phyloP scores from a whole-genome alignment of 2,329 filamentous ascomycete species.

The Pestalotiopsis sp. region DNA sequence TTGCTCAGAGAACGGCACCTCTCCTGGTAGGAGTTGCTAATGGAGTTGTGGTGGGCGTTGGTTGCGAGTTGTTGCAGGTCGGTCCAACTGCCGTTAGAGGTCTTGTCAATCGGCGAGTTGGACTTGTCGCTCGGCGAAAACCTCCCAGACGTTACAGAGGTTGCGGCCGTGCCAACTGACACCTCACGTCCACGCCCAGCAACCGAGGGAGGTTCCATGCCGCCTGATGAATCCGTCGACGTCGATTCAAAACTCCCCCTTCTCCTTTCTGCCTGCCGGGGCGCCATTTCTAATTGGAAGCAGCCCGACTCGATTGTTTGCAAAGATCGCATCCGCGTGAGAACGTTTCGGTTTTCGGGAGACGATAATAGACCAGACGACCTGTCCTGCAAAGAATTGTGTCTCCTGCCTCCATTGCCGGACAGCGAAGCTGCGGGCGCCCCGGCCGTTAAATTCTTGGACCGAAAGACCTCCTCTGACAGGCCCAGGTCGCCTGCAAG shows the following conservation, averaged over 20 bases:
- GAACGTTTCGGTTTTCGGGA: slow-evolving; percentile 12
- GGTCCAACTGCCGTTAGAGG: slow-evolving; percentile 30
- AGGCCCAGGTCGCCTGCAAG: slow-evolving; percentile 56
- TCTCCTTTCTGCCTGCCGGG: slow-evolving; percentile 17
- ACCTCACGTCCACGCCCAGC: slow-evolving; percentile 31
- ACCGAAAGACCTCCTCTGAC: slow-evolving; percentile 48
- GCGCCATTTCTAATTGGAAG: slow-evolving; percentile 25
- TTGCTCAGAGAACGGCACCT: slow-evolving; percentile 26
- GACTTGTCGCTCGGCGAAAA: slow-evolving; percentile 21
- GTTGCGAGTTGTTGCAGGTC: slow-evolving; percentile 27
- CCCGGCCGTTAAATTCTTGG: slow-evolving; percentile 56
- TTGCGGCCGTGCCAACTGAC: slow-evolving; percentile 41
- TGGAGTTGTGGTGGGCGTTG: slow-evolving; percentile 8
- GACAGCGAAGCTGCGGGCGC: slow-evolving; percentile 41
- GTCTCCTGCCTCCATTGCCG: slow-evolving; percentile 22
- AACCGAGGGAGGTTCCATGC: slow-evolving; percentile 33
- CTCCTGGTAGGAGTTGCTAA: slow-evolving; percentile 12
- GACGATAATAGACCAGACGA: slow-evolving; percentile 20
- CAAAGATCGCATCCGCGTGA: slow-evolving; percentile 24
- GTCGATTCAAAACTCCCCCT: slow-evolving; percentile 29
- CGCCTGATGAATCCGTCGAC: slow-evolving; percentile 37
- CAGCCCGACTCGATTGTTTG: slow-evolving; percentile 23
- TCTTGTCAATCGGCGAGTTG: slow-evolving; percentile 20
- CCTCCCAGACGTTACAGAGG: slow-evolving; percentile 39
- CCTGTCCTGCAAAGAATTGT: slow-evolving; percentile 26